Conservation (phyloP, 352 stramenopile species). For the Plasmopara halstedii region DNA sequence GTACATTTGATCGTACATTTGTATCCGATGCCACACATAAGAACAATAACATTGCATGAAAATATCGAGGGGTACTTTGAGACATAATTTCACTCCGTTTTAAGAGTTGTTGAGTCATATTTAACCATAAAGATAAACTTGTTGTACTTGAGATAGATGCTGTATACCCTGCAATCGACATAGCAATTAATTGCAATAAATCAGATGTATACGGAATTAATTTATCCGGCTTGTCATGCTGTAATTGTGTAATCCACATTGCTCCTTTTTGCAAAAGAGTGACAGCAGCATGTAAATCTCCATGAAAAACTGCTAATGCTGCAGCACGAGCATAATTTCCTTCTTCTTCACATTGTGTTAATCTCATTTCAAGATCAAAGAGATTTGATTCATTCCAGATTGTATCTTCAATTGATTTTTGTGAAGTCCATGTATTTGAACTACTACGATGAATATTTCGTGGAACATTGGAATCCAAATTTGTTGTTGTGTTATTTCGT, state of each 20-base stretch:
- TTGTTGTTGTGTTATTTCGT: slow-evolving; percentile 8
- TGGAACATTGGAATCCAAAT: too few relatives aligned
- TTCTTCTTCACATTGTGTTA: slow-evolving; percentile 58
- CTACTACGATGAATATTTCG: slow-evolving; percentile 53
- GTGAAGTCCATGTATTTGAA: slow-evolving; percentile 55
- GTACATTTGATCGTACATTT: too few relatives aligned
- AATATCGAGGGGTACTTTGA: slow-evolving; percentile 54
- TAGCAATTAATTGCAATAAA: slow-evolving; percentile 82
- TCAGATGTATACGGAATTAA: slow-evolving; percentile 50
- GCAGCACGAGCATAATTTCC: slow-evolving; percentile 58
- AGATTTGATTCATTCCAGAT: too few relatives aligned
- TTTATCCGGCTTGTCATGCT: slow-evolving; percentile 32
- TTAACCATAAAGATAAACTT: slow-evolving; percentile 55
- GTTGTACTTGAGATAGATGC: slow-evolving; percentile 33
- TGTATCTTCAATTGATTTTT: slow-evolving; percentile 54
- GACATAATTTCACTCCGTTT: slow-evolving; percentile 67
- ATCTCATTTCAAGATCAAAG: too few relatives aligned
- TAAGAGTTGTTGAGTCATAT: slow-evolving; percentile 73
- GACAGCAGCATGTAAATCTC: slow-evolving; percentile 64
- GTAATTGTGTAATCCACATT: slow-evolving; percentile 48
- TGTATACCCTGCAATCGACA: slow-evolving; percentile 81
- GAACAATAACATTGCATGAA: slow-evolving; percentile 78
- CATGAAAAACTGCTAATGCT: slow-evolving; percentile 78
- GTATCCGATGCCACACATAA: slow-evolving; percentile 30
- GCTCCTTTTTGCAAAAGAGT: slow-evolving; percentile 64